Evolutionary conservation across 305 asterid species (phyloP).

Genomic region (Fraxinus floribunda): DNA sequence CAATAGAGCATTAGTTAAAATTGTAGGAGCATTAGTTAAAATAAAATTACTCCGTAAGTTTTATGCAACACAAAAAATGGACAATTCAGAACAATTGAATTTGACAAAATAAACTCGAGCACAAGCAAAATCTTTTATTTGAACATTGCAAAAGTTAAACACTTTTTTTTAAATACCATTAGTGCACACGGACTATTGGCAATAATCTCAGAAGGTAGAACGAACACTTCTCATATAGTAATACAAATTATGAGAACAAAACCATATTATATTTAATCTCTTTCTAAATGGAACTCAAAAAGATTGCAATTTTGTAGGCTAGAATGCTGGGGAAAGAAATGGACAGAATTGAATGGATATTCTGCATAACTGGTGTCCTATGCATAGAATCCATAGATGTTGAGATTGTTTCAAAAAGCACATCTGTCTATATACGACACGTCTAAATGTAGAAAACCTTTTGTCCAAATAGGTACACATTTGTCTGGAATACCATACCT

Average conservation of each 20-base stretch:
- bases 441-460: background rate
- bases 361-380: background rate
- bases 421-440: background rate
- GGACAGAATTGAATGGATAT: background rate
- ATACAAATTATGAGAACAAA: background rate
- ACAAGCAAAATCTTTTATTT: background rate
- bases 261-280: background rate
- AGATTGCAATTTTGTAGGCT: background rate
- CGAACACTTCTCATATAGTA: background rate
- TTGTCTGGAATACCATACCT: background rate
- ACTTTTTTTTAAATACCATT: background rate
- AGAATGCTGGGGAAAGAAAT: background rate
- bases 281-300: background rate
- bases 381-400: background rate
- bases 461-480: background rate
- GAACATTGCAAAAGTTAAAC: background rate
- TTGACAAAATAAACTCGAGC: background rate
- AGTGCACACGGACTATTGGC: background rate
- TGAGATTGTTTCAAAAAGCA: background rate
- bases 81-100: background rate
- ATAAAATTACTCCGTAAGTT: background rate
- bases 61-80: background rate
- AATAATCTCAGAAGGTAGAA: background rate
- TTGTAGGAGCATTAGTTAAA: background rate
- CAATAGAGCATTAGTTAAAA: background rate